Conservation (phyloP, 1,284 basidiomycete species). For the Sphaerobolus stellatus region DNA sequence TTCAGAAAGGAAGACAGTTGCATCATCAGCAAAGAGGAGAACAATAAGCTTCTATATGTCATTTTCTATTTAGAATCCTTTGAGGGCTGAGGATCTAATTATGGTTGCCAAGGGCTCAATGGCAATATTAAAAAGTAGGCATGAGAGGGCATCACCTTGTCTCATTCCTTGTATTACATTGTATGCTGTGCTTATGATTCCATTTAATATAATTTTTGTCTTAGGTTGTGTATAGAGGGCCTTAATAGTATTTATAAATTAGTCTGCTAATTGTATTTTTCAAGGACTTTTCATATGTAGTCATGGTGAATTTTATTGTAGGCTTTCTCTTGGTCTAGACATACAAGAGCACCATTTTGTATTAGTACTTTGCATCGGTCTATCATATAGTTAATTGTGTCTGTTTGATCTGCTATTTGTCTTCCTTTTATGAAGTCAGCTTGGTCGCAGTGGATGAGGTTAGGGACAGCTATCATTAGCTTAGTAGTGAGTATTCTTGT, state of each 20-base stretch:
- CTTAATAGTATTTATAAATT: conserved; percentile 2
- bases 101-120: background rate
- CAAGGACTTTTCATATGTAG: background rate
- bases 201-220: conserved; percentile 10
- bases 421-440: background rate
- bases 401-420: background rate
- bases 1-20: background rate
- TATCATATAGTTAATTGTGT: conserved; percentile 1
- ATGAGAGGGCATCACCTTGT: conserved; percentile 13
- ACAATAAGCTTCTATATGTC: background rate
- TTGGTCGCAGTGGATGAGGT: background rate
- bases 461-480: background rate
- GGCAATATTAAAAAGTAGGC: conserved; percentile 1
- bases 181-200: conserved; percentile 2
- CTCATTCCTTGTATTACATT: conserved; percentile 6
- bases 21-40: background rate
- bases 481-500: background rate
- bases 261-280: background rate
- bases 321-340: background rate
- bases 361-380: conserved; percentile 10
- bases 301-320: background rate
- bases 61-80: conserved; percentile 2
- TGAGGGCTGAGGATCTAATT: background rate
- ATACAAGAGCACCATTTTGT: background rate
- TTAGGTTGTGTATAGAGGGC: conserved; percentile 2